Conservation (phyloP, 78 protist species). For the Dictyostelium citrinum region DNA sequence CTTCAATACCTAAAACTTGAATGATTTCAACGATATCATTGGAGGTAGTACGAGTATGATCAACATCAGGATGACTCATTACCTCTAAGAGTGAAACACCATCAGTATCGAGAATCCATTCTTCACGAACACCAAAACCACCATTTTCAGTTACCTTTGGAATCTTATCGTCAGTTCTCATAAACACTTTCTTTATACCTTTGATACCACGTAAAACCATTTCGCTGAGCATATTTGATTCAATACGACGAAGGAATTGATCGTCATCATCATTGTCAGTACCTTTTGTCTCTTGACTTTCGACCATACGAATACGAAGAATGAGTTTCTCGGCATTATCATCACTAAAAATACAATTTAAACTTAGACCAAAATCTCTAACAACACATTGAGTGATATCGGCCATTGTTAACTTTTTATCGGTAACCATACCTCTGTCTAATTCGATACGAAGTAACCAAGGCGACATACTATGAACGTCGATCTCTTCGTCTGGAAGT, state of each 20-base stretch:
- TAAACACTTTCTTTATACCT: conserved; percentile 86
- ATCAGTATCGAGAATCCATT: conserved; percentile 92
- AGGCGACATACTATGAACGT: conserved; percentile 50
- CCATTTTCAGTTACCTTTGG: conserved; percentile 33
- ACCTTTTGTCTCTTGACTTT: conserved; percentile 39
- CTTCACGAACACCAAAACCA: conserved; percentile 43
- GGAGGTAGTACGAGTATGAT: conserved; percentile 84
- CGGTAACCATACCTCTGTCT: conserved; percentile 82
- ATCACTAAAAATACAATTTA: conserved; percentile 85
- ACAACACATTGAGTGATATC: conserved; percentile 82
- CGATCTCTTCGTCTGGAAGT: conserved; percentile 57
- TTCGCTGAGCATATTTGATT: conserved; percentile 79
- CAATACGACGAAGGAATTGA: conserved; percentile 83
- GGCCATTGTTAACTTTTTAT: conserved; percentile 74
- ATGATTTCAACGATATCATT: conserved; percentile 97
- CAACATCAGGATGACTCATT: conserved; percentile 89
- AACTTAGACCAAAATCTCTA: conserved; percentile 55
- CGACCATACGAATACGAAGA: conserved; percentile 85
- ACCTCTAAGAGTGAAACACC: conserved; percentile 93
- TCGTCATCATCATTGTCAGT: conserved; percentile 75
- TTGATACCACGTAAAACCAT: conserved; percentile 91
- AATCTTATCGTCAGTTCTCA: conserved; percentile 12
- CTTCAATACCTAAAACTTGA: conserved; percentile 98
- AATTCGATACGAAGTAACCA: conserved; percentile 95
- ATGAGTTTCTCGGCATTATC: conserved; percentile 93